Percentiles rank a stretch among this genome's conserved stretches.
These are phyloP conservation scores for Cubamyces lactineus DNA, from an alignment of 768 basidiomycete species.

Conservation along the genomic window DNA sequence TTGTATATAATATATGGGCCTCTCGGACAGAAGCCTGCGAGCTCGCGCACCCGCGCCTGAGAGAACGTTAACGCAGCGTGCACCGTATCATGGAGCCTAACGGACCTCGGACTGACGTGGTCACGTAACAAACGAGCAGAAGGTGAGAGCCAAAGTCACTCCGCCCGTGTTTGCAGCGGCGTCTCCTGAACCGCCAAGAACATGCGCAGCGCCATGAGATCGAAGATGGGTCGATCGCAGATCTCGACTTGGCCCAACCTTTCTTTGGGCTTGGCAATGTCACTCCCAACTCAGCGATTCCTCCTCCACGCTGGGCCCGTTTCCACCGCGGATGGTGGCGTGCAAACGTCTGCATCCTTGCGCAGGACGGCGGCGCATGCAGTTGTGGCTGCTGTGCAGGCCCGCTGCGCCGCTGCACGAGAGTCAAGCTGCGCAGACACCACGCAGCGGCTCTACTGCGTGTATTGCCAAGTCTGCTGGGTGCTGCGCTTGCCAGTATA, in stretches of 20 bases:
- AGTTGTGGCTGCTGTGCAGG: neutral
- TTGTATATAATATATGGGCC: neutral
- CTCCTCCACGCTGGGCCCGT: neutral
- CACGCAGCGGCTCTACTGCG: neutral
- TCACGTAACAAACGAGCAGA: conserved; percentile 2
- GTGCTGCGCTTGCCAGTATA: too few species aligned
- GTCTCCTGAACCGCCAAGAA: conserved; percentile 11
- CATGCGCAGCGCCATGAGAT: conserved; percentile 7
- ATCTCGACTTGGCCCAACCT: conserved; percentile 2
- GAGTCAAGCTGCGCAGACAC: neutral
- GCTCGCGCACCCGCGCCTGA: too few species aligned
- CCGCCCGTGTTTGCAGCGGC: neutral
- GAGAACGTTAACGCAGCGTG: neutral
- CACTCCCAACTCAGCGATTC: neutral
- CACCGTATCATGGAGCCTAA: neutral
- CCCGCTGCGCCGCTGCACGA: neutral
- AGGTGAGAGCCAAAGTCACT: neutral
- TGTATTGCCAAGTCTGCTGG: too few species aligned
- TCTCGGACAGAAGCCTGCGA: too few species aligned
- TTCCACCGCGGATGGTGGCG: neutral
- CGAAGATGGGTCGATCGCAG: conserved; percentile 15
- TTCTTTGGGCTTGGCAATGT: conserved; percentile 3
- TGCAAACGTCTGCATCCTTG: too few species aligned
- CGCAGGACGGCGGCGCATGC: too few species aligned
- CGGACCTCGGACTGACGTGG: neutral